A percentile compares a stretch with the other conserved stretches of the same genome.
These are phyloP conservation scores for Colletotrichum australisinense DNA, from an alignment of 2,329 filamentous ascomycete genomes.

Conservation along the genomic window DNA sequence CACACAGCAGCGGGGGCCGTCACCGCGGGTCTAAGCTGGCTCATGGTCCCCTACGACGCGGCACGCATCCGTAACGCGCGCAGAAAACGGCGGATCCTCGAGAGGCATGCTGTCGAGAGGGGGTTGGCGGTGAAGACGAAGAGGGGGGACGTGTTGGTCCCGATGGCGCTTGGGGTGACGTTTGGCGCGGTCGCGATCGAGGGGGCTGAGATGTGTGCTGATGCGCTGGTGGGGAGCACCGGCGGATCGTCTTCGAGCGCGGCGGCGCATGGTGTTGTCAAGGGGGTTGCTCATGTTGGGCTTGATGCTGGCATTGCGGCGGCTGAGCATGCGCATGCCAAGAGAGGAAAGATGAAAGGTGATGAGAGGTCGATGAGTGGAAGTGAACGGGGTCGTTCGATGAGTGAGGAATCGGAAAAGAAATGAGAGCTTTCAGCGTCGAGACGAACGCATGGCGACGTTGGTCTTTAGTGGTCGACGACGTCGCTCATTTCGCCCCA, in stretches of 20 bases:
- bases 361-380: background rate
- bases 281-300: constrained; percentile 7
- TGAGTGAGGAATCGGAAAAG: background rate
- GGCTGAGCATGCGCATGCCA: background rate
- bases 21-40: constrained; percentile 39
- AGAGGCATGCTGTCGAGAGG: constrained; percentile 41
- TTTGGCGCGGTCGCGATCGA: constrained; percentile 15
- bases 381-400: background rate
- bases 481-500: background rate
- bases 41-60: constrained; percentile 36
- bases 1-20: constrained; percentile 52
- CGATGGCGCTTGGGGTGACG: constrained; percentile 1
- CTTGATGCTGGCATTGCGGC: constrained; percentile 12
- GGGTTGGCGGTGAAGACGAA: constrained; percentile 1
- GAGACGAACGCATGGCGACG: background rate
- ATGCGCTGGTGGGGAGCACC: background rate
- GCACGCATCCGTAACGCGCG: constrained; percentile 54
- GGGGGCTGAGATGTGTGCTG: background rate
- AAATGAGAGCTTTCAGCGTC: background rate
- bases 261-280: background rate
- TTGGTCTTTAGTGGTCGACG: background rate
- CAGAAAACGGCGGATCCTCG: constrained; percentile 55
- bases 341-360: background rate
- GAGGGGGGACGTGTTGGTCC: constrained; percentile 1
- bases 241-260: background rate